Conservation (phyloP, 2,329 filamentous ascomycete genomes). For the Herpotrichia juniperi region DNA sequence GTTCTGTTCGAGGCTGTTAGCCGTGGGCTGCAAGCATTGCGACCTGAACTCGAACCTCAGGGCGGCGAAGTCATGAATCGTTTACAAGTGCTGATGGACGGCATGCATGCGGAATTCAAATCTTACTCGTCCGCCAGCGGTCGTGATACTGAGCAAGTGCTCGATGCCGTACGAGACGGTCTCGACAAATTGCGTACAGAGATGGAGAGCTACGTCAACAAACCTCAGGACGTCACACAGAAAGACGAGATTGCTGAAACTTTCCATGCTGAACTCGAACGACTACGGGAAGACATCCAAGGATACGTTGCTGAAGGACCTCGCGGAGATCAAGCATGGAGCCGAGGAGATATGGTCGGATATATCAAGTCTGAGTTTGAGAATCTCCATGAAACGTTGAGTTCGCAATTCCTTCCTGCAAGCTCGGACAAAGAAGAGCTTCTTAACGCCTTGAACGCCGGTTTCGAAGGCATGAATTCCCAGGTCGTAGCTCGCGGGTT, state of each 20-base stretch:
- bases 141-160: conserved; percentile 83
- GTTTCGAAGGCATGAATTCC: conserved; percentile 49
- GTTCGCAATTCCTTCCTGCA: conserved; percentile 49
- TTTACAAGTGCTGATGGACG: conserved; percentile 64
- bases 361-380: conserved; percentile 65
- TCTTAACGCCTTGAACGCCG: conserved; percentile 45
- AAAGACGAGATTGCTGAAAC: conserved; percentile 81
- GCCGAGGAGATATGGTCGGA: conserved; percentile 53
- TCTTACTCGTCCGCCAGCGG: conserved; percentile 80
- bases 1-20: conserved; percentile 64
- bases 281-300: conserved; percentile 66
- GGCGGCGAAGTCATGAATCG: conserved; percentile 66
- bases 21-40: conserved; percentile 60
- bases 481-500: conserved; percentile 46
- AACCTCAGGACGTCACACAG: conserved; percentile 68
- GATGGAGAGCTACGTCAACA: conserved; percentile 82
- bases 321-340: conserved; percentile 48
- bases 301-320: conserved; percentile 54
- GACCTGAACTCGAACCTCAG: conserved; percentile 58
- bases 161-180: conserved; percentile 87
- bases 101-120: conserved; percentile 71
- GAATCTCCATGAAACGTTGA: conserved; percentile 64
- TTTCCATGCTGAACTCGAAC: conserved; percentile 68
- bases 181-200: conserved; percentile 80
- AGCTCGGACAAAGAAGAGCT: conserved; percentile 46